Percentiles rank a stretch among this genome's conserved stretches.
phyloP scores from a whole-genome alignment of 768 basidiomycete genomes.

The Xerocomellus dryophilus region DNA sequence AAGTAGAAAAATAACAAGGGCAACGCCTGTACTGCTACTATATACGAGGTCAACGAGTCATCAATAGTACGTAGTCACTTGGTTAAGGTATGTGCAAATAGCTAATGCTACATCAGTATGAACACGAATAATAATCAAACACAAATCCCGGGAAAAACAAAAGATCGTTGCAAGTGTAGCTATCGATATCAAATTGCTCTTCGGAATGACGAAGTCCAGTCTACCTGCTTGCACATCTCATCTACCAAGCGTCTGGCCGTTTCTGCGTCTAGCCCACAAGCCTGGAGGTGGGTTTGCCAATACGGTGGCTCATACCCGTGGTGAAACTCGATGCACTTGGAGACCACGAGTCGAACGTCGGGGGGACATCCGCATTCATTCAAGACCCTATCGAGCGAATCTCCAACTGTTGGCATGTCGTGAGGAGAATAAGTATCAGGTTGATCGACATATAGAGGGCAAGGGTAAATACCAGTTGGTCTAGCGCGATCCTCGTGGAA shows the following conservation, averaged over 20 bases:
- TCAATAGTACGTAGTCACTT: too few species aligned
- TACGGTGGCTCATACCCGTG: constrained; percentile 28
- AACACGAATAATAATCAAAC: not conserved
- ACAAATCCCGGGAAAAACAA: not conserved
- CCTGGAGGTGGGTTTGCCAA: constrained; percentile 26
- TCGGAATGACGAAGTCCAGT: constrained; percentile 11
- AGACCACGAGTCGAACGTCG: constrained; percentile 20
- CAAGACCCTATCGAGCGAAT: constrained; percentile 23
- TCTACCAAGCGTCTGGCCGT: constrained; percentile 19
- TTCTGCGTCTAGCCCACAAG: constrained; percentile 18
- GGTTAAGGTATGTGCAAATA: not conserved
- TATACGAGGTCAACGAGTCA: not conserved
- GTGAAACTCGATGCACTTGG: constrained; percentile 22
- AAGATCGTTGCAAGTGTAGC: not conserved
- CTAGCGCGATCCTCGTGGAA: constrained; percentile 1
- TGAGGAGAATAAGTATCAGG: constrained; percentile 1
- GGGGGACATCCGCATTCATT: constrained; percentile 14
- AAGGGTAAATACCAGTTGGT: constrained; percentile 11
- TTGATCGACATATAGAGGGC: constrained; percentile 17
- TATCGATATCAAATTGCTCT: not conserved
- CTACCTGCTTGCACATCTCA: constrained; percentile 27
- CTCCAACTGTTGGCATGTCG: constrained; percentile 13
- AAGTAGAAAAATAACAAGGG: not conserved
- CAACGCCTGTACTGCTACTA: not conserved
- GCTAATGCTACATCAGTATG: constrained; percentile 7